Base-by-base conservation (phyloP, 805 yeast genomes). In the Allodekkera sacchari region DNA sequence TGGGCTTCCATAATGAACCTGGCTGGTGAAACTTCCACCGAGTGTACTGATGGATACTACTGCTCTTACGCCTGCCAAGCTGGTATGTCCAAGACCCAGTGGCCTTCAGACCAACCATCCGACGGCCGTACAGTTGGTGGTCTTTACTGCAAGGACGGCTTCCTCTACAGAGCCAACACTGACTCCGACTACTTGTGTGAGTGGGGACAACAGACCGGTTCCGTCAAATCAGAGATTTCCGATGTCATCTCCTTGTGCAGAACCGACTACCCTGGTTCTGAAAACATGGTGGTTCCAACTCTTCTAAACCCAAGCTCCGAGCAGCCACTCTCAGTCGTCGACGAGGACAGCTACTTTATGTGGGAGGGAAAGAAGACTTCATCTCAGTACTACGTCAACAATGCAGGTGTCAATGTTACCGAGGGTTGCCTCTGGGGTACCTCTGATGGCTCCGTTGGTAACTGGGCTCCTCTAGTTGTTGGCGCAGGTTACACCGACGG, bases 241-340 rank as follows among this genome's bases (percentile, higher is more conserved):
- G 52, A 71, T 37, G 61, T 63, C 27, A 77, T 79, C 41, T 77
- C 84, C 28, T 64, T 78, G 38, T 78, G 87, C 59, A 71, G 83
- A 66, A 78, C 87, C 40, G 87, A 78, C 57, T 78, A 78, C 62
- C 87, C 87, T 48, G 87, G 87, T 61, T 73, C 85, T 33, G 87
- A 78, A 64, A 78, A 77, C 61, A 78, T 78, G 87, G 77, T 68
- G 48, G 65, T 78, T 38, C 87, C 87, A 52, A 77, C 84, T 38
- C 66, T 72, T 42, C 73, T 78, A 35, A 49, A 57, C 23, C 75
- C 71, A 22, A 78, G 78, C 37, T 62, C 62, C 25, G 52, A 61
- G 32, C 57, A 63, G 28, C 70, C 75, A 23, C 63, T 73, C 32
- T 62, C 81, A 25, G 78, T 73, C 42, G 83, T 78, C 36, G 71